These are phyloP conservation scores for Cyclaneusma minus DNA, from an alignment of 2,329 filamentous ascomycete genomes.

Conservation along the genomic window DNA sequence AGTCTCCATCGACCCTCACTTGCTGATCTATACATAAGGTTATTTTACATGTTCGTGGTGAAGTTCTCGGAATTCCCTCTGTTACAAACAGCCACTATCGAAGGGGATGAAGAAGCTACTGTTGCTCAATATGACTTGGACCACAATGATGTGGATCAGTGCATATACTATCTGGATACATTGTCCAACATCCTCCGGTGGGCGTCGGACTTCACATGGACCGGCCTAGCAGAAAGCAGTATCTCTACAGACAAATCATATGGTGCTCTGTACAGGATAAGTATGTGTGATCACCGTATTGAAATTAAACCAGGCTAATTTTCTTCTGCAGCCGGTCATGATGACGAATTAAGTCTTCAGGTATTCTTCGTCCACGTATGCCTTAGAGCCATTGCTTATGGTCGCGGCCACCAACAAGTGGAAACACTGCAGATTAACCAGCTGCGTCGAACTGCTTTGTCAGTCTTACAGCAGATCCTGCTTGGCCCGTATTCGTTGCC, in stretches of 20 bases:
- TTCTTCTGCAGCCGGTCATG: constrained; percentile 28
- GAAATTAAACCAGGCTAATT: constrained; percentile 6
- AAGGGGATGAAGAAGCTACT: constrained; percentile 1
- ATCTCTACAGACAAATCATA: constrained; percentile 31
- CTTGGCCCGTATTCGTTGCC: constrained; percentile 43
- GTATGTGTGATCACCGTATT: constrained; percentile 27
- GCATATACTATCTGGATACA: constrained; percentile 62
- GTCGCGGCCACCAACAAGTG: constrained; percentile 20
- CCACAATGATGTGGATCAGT: constrained; percentile 59
- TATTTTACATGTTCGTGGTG: constrained; percentile 43
- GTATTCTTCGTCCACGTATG: constrained; percentile 53
- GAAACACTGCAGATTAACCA: constrained; percentile 27
- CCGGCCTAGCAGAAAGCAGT: constrained; percentile 48
- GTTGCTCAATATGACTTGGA: constrained; percentile 14
- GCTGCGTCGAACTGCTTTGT: constrained; percentile 56
- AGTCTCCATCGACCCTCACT: too few species aligned
- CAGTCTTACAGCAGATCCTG: constrained; percentile 54
- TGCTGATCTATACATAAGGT: too few species aligned
- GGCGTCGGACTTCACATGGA: constrained; percentile 55
- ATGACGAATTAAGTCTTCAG: constrained; percentile 45
- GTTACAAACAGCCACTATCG: constrained; percentile 21
- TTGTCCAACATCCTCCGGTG: constrained; percentile 58
- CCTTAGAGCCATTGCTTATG: constrained; percentile 39
- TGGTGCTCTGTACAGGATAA: constrained; percentile 27
- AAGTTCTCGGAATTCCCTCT: constrained; percentile 42